Evolutionary conservation across 208 protist genomes (phyloP).

Genomic region (Tritrichomonas musculus): DNA sequence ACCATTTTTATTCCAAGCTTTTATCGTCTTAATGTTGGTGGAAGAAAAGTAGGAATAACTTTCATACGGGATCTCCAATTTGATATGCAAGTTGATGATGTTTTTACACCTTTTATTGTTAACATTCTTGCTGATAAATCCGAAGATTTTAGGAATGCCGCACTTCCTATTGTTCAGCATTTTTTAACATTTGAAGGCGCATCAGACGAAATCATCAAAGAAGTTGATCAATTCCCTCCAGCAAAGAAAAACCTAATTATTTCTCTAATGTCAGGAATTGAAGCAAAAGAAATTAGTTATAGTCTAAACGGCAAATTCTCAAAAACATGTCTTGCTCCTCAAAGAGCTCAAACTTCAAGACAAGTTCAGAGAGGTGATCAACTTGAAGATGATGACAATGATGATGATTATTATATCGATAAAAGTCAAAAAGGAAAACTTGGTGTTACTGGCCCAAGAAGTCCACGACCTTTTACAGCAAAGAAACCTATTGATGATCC

Average conservation of each 20-base stretch:
- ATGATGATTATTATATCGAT: too few relatives aligned
- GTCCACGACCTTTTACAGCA: too few relatives aligned
- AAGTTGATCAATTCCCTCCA: neutral
- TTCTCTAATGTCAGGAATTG: neutral
- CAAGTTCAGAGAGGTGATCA: neutral
- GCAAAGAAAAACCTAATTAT: neutral
- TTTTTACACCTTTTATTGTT: neutral
- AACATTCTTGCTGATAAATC: neutral
- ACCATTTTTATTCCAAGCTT: neutral
- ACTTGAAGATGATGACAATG: too few relatives aligned
- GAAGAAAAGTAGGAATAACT: neutral
- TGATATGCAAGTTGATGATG: neutral
- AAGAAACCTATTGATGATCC: too few relatives aligned
- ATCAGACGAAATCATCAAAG: neutral
- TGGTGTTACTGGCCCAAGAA: too few relatives aligned
- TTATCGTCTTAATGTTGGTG: neutral
- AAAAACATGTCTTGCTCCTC: neutral
- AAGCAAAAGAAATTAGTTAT: neutral
- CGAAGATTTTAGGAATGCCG: neutral
- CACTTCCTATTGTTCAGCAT: neutral
- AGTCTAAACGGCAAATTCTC: neutral
- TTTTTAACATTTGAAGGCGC: neutral
- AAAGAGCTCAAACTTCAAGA: neutral
- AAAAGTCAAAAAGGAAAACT: too few relatives aligned
- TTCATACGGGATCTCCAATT: neutral